Evolutionary conservation across 1,284 basidiomycete genomes (phyloP).

Genomic region (Fomitopsis palustris): DNA sequence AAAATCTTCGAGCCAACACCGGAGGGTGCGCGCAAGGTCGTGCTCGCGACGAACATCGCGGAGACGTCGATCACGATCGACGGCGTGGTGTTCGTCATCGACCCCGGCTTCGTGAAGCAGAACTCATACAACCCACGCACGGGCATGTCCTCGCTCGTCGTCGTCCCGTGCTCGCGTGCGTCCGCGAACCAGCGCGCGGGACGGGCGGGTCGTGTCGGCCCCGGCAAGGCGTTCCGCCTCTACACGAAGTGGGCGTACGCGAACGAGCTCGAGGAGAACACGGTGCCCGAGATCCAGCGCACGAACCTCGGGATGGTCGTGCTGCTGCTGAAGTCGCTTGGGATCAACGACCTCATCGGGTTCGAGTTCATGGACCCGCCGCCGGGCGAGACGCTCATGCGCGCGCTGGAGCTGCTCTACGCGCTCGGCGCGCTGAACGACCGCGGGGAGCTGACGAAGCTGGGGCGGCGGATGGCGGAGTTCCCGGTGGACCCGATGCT

Average conservation of each 20-base stretch:
- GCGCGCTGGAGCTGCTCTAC: slow-evolving; percentile 91
- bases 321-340: slow-evolving; percentile 89
- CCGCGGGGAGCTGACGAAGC: slow-evolving; percentile 91
- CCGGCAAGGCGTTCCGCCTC: slow-evolving; percentile 96
- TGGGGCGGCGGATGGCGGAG: slow-evolving; percentile 97
- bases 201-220: slow-evolving; percentile 94
- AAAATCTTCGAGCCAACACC: slow-evolving; percentile 99
- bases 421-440: slow-evolving; percentile 96
- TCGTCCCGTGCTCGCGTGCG: slow-evolving; percentile 96
- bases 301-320: slow-evolving; percentile 98
- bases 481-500: slow-evolving; percentile 99
- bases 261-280: slow-evolving; percentile 95
- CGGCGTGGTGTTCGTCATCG: slow-evolving; percentile 96
- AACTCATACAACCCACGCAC: slow-evolving; percentile 96
- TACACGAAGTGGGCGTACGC: slow-evolving; percentile 96
- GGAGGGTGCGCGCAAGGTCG: slow-evolving; percentile 93
- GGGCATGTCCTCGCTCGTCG: slow-evolving; percentile 93
- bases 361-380: slow-evolving; percentile 99
- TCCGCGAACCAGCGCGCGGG: slow-evolving; percentile 97
- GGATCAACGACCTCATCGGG: slow-evolving; percentile 96
- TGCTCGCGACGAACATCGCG: slow-evolving; percentile 97
- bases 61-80: slow-evolving; percentile 98
- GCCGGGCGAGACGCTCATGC: slow-evolving; percentile 97
- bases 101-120: slow-evolving; percentile 97
- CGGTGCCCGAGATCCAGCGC: slow-evolving; percentile 97